Evolutionary conservation across 352 stramenopile species (phyloP).

Genomic region (Phytopythium chamaehyphon): DNA sequence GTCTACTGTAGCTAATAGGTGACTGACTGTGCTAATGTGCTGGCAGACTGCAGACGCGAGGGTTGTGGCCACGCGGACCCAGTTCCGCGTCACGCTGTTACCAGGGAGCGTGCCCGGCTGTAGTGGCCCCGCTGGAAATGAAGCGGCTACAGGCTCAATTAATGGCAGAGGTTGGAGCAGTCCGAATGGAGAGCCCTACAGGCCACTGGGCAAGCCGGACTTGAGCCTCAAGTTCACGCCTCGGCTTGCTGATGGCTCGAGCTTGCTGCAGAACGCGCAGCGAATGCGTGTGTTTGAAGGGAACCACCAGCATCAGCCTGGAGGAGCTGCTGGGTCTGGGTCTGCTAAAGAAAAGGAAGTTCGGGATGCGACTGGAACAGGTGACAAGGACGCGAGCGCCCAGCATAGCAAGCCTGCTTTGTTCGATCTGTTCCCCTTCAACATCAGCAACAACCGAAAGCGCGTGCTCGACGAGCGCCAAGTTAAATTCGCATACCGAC

Average conservation of each 20-base stretch:
- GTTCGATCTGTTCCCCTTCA: conserved; percentile 33
- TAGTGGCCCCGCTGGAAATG: neutral
- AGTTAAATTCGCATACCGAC: conserved; percentile 39
- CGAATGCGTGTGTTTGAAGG: conserved; percentile 20
- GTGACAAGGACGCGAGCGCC: neutral
- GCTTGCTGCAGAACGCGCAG: conserved; percentile 30
- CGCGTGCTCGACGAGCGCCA: conserved; percentile 41
- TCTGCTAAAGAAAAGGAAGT: conserved; percentile 16
- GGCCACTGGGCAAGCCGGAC: conserved; percentile 59
- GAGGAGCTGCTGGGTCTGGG: neutral
- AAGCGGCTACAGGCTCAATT: neutral
- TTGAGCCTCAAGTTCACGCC: conserved; percentile 65
- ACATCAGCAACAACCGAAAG: conserved; percentile 27
- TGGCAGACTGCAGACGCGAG: conserved; percentile 29
- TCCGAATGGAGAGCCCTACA: conserved; percentile 64
- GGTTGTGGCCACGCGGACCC: conserved; percentile 43
- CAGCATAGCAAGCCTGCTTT: conserved; percentile 2
- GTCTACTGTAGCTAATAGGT: neutral
- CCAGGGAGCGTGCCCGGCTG: neutral
- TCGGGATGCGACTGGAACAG: conserved; percentile 4
- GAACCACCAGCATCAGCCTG: neutral
- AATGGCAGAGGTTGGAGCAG: conserved; percentile 60
- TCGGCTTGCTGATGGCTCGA: conserved; percentile 32
- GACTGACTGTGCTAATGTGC: neutral
- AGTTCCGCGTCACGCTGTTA: conserved; percentile 48